Evolutionary conservation across 345 rosid species (phyloP).

Genomic region (Streptanthus diversifolius): DNA sequence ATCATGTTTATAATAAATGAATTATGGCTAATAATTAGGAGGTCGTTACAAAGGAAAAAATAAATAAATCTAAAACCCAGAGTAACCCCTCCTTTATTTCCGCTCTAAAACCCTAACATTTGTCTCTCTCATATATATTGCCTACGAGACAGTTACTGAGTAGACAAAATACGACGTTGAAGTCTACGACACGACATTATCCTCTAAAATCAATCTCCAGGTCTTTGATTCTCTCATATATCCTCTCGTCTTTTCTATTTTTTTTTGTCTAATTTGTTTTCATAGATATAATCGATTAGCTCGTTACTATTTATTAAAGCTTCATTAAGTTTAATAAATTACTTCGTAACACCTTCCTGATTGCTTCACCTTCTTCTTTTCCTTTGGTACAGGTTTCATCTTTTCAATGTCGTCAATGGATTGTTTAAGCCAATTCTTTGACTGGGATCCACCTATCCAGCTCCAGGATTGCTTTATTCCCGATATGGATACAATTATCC

Average conservation of each 20-base stretch:
- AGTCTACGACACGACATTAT: conserved; percentile 30
- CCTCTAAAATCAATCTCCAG: conserved; percentile 19
- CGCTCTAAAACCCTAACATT: conserved; percentile 22
- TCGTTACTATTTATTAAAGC: conserved; percentile 20
- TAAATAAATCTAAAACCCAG: neutral
- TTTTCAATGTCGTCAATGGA: conserved; percentile 19
- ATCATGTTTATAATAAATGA: neutral
- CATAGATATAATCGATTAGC: neutral
- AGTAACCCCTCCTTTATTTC: conserved; percentile 27
- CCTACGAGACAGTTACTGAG: conserved; percentile 24
- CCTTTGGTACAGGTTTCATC: conserved; percentile 18
- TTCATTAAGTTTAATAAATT: neutral
- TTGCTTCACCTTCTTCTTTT: conserved; percentile 28
- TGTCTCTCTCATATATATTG: conserved; percentile 16
- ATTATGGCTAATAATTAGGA: conserved; percentile 22
- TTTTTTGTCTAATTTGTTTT: neutral
- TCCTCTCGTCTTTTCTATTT: conserved; percentile 28
- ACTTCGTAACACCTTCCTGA: conserved; percentile 18
- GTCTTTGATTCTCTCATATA: conserved; percentile 23
- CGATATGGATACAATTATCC: conserved; percentile 29
- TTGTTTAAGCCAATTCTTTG: conserved; percentile 30
- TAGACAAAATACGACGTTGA: neutral
- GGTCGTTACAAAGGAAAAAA: conserved; percentile 12
- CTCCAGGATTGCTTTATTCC: conserved; percentile 32
- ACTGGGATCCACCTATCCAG: conserved; percentile 31